Base-by-base conservation (phyloP, 345 rosid genomes). In the Luvunga scandens region DNA sequence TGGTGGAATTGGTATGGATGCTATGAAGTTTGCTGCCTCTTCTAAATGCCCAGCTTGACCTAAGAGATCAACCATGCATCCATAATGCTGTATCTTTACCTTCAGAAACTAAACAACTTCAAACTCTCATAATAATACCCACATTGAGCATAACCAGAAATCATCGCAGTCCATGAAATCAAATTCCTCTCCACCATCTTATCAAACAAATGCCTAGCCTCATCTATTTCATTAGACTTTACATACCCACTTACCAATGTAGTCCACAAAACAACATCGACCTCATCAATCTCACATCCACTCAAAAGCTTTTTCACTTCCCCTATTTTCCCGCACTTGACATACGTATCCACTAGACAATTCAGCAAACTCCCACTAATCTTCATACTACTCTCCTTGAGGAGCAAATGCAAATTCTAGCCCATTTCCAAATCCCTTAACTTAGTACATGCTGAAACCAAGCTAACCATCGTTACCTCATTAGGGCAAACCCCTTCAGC, bases 1-100 rank as follows among this genome's bases (percentile, higher is more conserved):
- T 14, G 73, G 73, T 27, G 55, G 34, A 45, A 74, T 76, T 18
- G 86, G 83, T 83, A 80, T 80, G 38, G 73, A 69, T 25, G 36
- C 7, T 3, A 69, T 18, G 50, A 45, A 45, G 33, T 69, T 48
- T 48, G 59, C 34, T 14, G 72, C 57, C 57, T 69, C 73, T 45
- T 69, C 59, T 48, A 69, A 25, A 30, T 45, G 21, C 34, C 72
- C 72, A 69, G 72, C 59, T 13, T 34, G 13, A 69, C 59, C 72
- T 25, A 69, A 9, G 34, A 69, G 73, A 69, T 69, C 59, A 69
- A 69, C 73, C 73, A 27, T 27, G 28, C 59, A 69, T 7, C 73
- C 73, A 69, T 45, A 42, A 18, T 69, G 73, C 59, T 69, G 59
- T 27, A 69, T 45, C 75, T n/a, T n/a, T n/a, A n/a, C n/a, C n/a